phyloP scores from a whole-genome alignment of 371 early-diverging fungal genomes.

The Circinella minor region DNA sequence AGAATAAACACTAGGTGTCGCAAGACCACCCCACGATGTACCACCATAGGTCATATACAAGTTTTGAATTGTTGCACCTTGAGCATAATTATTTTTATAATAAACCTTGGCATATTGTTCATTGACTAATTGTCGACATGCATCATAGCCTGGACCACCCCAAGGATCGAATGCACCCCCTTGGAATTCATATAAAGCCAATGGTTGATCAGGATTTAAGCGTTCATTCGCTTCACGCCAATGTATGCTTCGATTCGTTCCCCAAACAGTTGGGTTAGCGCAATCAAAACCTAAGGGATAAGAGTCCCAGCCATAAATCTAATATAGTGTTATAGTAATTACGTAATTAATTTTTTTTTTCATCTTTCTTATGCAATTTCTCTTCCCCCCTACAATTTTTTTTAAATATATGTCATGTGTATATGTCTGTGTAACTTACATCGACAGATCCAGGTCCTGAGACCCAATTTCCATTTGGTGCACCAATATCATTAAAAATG shows the following conservation, averaged over 20 bases:
- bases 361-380: no score
- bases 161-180: constrained; percentile 21
- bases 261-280: constrained; percentile 16
- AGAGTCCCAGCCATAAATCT: constrained; percentile 17
- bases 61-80: constrained; percentile 22
- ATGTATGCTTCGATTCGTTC: constrained; percentile 1
- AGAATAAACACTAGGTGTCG: constrained; percentile 20
- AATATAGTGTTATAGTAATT: not conserved
- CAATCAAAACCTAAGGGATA: constrained; percentile 21
- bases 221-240: constrained; percentile 10
- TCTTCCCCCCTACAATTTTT: no score
- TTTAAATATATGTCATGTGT: no score
- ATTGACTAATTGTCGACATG: constrained; percentile 14
- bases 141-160: constrained; percentile 20
- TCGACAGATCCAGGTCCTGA: constrained; percentile 17
- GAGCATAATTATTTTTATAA: constrained; percentile 23
- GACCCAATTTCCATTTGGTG: constrained; percentile 10
- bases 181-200: constrained; percentile 22
- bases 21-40: constrained; percentile 26
- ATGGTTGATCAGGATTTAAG: constrained; percentile 13
- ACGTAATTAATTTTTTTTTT: no score
- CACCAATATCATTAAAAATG: constrained; percentile 14
- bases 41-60: constrained; percentile 22
- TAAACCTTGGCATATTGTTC: constrained; percentile 19
- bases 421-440: not conserved